Conservation (phyloP, 163 green algal species). For the Scenedesmus sp. region DNA sequence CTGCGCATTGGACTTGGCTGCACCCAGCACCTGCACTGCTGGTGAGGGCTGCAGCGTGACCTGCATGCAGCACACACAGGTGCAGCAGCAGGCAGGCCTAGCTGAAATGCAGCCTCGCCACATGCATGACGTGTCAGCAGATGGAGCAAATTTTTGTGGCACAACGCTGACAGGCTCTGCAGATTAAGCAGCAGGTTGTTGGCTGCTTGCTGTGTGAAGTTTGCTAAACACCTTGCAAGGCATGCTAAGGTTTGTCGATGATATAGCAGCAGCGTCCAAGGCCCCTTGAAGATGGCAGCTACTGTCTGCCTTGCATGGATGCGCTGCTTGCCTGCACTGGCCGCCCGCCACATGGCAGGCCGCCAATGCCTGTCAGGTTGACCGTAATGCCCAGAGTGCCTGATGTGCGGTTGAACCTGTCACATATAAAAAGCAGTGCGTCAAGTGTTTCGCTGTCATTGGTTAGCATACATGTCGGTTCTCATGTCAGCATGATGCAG, state of each 20-base stretch:
- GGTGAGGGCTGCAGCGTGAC: background rate
- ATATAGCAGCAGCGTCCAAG: background rate
- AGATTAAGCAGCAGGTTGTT: too few species aligned
- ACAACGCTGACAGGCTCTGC: too few species aligned
- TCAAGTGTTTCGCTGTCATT: too few species aligned
- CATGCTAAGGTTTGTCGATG: too few species aligned
- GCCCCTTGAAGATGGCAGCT: background rate
- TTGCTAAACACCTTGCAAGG: too few species aligned
- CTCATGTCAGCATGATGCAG: too few species aligned
- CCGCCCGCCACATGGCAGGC: constrained; percentile 17
- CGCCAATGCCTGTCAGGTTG: constrained; percentile 2
- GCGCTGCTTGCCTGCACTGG: background rate
- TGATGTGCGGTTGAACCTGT: constrained; percentile 31
- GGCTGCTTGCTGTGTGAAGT: too few species aligned
- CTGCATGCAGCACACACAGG: background rate
- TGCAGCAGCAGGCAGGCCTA: background rate
- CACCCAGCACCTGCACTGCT: constrained; percentile 9
- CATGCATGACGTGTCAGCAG: background rate
- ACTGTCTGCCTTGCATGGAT: background rate
- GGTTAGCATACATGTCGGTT: too few species aligned
- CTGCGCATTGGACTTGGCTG: background rate
- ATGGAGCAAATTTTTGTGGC: background rate
- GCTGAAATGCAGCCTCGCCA: background rate
- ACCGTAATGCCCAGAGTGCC: background rate
- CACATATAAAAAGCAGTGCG: background rate